These are phyloP conservation scores for Micractinium sp. DNA, from an alignment of 139 green algal species.

Conservation along the genomic window DNA sequence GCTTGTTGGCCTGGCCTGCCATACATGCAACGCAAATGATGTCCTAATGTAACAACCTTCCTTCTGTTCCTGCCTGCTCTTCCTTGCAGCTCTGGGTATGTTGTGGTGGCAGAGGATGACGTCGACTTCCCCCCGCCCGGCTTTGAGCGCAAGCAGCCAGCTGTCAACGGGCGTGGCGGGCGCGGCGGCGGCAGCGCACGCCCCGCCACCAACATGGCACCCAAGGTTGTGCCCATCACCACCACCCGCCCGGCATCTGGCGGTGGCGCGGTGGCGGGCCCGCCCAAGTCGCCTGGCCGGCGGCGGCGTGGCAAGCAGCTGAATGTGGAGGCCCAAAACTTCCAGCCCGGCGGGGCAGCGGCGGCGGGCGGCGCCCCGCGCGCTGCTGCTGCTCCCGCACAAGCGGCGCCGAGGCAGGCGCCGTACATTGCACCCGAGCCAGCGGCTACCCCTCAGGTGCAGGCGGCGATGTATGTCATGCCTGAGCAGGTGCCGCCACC, in stretches of 20 bases:
- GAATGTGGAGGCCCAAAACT: slow-evolving; percentile 34
- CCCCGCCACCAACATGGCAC: background rate
- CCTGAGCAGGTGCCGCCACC: background rate
- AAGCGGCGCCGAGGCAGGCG: background rate
- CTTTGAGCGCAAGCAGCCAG: background rate
- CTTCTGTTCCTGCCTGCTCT: background rate
- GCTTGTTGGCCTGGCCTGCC: too few species aligned
- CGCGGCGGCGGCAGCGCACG: background rate
- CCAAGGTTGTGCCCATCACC: background rate
- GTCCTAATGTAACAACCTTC: background rate
- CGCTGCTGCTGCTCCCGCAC: background rate
- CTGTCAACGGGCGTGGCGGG: background rate
- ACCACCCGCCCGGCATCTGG: background rate
- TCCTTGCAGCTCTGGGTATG: background rate
- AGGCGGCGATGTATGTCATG: background rate
- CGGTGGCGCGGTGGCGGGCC: background rate
- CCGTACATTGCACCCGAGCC: background rate
- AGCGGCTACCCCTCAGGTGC: background rate
- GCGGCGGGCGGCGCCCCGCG: background rate
- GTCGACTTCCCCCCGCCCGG: slow-evolving; percentile 25
- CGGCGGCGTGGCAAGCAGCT: slow-evolving; percentile 31
- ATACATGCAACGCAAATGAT: too few species aligned
- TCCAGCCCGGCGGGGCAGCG: background rate
- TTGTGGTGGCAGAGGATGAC: background rate
- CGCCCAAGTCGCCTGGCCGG: background rate